Evolutionary conservation across 345 rosid genomes (phyloP), one percentile per base, ranked within the genome.

Genomic region (Reutealis trisperma): DNA sequence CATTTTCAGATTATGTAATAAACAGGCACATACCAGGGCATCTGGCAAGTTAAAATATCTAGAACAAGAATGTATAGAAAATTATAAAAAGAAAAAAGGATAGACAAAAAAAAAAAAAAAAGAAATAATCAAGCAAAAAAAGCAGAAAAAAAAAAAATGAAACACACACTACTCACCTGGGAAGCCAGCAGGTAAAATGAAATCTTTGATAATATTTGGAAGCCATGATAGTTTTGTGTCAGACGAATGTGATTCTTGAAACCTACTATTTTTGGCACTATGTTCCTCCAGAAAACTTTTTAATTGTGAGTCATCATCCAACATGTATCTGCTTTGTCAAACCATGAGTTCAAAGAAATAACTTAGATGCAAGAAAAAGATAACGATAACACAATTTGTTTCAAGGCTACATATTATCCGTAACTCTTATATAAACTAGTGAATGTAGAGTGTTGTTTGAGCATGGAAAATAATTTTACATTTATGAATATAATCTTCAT

Each of bases 171-270:
- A 62, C 22, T 80, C 55, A 95, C 97, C 99, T 77, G 98, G 98
- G 81, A 90, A 96, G 75, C 97, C 97, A 0, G 93, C 84, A 62
- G 99, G 99, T 22, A 96, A 85, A 75, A 92, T 71, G 80, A 96
- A 96, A 76, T 81, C 91, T 83, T 87, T 89, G 64, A 93, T 75
- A 59, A 67, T 21, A 77, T 76, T 81, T 7, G 98, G 99, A 76
- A 93, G 85, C 97, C 89, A 89, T 1, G 90, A 81, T 18, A 87
- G 79, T 8, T 69, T 72, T 9, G 83, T 51, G 52, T 77, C 86
- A 18, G 86, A 78, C 42, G 83, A 61, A 72, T 80, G 61, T 14
- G 83, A 85, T 58, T 71, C 83, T 73, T 51, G 70, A 47, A 77
- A 75, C 22, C 45, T 63, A 68, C 72, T 63, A 58, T 62, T 80